Evolutionary conservation across 306 rosid species (phyloP).

Genomic region (Pueraria montana): DNA sequence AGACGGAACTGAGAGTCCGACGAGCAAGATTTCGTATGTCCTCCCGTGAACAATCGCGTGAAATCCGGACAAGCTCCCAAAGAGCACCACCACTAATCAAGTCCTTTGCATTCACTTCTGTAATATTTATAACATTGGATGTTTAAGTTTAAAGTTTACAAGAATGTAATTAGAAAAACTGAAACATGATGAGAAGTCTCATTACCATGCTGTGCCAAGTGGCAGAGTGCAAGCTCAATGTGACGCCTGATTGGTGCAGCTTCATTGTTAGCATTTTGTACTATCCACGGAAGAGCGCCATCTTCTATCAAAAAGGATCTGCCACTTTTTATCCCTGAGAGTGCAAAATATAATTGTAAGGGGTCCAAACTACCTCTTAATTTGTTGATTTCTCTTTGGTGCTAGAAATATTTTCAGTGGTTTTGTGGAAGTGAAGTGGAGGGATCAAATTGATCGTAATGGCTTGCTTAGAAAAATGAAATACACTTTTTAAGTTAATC

Average conservation of each 20-base stretch:
- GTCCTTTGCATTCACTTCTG: conserved; percentile 96
- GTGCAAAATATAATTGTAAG: conserved; percentile 37
- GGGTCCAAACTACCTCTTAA: conserved; percentile 12
- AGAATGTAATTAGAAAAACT: conserved; percentile 12
- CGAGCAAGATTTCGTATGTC: conserved; percentile 93
- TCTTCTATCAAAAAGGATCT: conserved; percentile 91
- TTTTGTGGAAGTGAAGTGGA: not conserved
- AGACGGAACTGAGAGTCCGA: conserved; percentile 74
- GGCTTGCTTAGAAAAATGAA: conserved; percentile 7
- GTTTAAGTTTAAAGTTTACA: conserved; percentile 30
- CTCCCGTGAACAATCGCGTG: conserved; percentile 95
- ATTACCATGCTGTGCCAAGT: conserved; percentile 97
- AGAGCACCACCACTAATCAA: conserved; percentile 98
- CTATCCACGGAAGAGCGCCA: conserved; percentile 98
- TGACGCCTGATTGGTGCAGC: conserved; percentile 98
- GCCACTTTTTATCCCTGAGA: conserved; percentile 73
- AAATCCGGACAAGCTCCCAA: conserved; percentile 97
- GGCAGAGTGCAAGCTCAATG: conserved; percentile 97
- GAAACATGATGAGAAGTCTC: conserved; percentile 28
- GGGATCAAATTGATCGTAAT: not conserved
- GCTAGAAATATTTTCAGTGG: conserved; percentile 20
- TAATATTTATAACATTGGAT: conserved; percentile 33
- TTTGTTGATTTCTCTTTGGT: not conserved
- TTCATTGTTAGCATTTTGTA: conserved; percentile 90
- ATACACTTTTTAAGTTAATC: not conserved